These are phyloP conservation scores for Citropsis articulata DNA, from an alignment of 345 rosid species.

Conservation along the genomic window DNA sequence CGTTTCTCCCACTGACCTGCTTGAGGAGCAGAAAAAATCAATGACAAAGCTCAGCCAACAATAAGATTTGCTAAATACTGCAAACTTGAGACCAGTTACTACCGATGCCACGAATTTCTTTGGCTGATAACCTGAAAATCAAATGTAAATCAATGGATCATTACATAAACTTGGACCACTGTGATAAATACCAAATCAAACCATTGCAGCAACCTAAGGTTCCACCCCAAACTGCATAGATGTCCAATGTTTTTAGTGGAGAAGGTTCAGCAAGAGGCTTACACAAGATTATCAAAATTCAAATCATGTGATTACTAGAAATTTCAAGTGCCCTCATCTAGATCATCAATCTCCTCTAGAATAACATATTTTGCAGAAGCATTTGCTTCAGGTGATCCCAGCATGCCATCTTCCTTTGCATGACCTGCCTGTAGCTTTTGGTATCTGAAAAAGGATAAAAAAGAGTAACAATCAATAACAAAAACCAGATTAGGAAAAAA, in stretches of 20 bases:
- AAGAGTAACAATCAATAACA: not conserved
- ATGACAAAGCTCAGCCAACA: not conserved
- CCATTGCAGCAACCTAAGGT: not conserved
- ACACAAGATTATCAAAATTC: constrained; percentile 15
- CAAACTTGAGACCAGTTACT: not conserved
- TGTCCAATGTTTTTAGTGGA: not conserved
- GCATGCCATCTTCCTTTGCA: constrained; percentile 30
- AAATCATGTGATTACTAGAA: constrained; percentile 3
- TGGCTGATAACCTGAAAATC: constrained; percentile 4
- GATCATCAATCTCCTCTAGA: constrained; percentile 83
- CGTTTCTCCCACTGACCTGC: not conserved
- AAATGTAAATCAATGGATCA: not conserved
- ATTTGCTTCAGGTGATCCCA: constrained; percentile 21
- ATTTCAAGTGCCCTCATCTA: constrained; percentile 41
- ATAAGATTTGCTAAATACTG: not conserved
- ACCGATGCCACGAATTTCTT: not conserved
- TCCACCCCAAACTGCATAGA: not conserved
- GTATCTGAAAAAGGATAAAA: constrained; percentile 44
- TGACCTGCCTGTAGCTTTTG: constrained; percentile 58
- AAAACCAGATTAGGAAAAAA: not conserved
- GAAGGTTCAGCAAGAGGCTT: constrained; percentile 13
- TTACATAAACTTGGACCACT: not conserved
- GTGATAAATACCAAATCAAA: not conserved
- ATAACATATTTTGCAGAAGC: constrained; percentile 72
- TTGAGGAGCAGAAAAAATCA: not conserved